Percentiles rank a stretch among this genome's conserved stretches.
phyloP scores from a whole-genome alignment of 2,329 filamentous ascomycete species.

The Stylonectria norvegica region DNA sequence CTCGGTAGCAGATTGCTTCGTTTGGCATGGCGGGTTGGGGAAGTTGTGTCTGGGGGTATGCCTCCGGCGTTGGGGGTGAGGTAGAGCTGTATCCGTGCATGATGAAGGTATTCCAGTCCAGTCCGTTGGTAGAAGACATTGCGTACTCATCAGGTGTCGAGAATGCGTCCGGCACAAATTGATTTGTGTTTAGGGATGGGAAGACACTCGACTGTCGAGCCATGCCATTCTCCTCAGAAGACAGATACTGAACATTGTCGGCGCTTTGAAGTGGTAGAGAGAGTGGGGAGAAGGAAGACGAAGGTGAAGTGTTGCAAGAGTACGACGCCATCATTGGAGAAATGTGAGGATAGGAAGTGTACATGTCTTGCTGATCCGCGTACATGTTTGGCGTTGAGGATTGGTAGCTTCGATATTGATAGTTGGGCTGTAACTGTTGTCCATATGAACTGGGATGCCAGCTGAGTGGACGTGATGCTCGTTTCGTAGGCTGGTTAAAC shows the following conservation, averaged over 20 bases:
- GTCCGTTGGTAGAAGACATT: constrained; percentile 13
- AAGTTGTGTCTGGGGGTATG: constrained; percentile 52
- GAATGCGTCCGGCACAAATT: constrained; percentile 29
- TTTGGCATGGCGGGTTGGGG: constrained; percentile 46
- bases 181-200: constrained; percentile 17
- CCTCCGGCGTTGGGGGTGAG: constrained; percentile 58
- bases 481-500: constrained; percentile 17
- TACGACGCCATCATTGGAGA: constrained; percentile 53
- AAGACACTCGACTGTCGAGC: constrained; percentile 31
- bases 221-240: constrained; percentile 37
- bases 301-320: constrained; percentile 57
- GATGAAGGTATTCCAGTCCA: constrained; percentile 47
- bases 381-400: constrained; percentile 36
- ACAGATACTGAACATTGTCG: constrained; percentile 39
- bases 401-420: constrained; percentile 38
- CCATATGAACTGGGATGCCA: constrained; percentile 68
- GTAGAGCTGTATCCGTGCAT: constrained; percentile 45
- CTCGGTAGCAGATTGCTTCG: constrained; percentile 47
- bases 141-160: constrained; percentile 19
- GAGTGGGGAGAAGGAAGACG: constrained; percentile 52
- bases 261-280: constrained; percentile 44
- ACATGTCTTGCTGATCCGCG: constrained; percentile 41
- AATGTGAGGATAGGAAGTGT: constrained; percentile 40
- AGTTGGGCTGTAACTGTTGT: constrained; percentile 36
- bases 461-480: constrained; percentile 61